These are phyloP conservation scores for Leptosphaerulina australis DNA, from an alignment of 2,329 filamentous ascomycete species.

Conservation along the genomic window DNA sequence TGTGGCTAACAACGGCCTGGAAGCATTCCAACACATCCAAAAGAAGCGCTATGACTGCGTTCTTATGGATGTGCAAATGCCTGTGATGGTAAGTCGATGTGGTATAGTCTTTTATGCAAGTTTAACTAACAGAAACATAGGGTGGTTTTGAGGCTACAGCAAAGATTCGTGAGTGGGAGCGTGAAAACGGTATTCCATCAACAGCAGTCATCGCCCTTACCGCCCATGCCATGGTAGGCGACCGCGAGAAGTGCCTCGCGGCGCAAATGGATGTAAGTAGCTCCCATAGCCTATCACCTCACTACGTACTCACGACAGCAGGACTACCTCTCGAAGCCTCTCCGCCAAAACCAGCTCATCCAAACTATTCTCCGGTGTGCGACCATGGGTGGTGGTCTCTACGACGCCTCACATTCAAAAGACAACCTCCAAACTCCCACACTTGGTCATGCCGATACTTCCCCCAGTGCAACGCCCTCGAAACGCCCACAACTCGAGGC, in stretches of 20 bases:
- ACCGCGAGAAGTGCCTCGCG: conserved; percentile 96
- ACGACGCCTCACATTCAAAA: conserved; percentile 66
- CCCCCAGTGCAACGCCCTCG: conserved; percentile 13
- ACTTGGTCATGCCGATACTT: conserved; percentile 25
- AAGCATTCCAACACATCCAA: conserved; percentile 91
- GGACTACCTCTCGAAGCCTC: conserved; percentile 94
- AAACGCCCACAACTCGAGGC: conserved; percentile 61
- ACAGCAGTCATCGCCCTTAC: conserved; percentile 97
- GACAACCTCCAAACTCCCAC: conserved; percentile 38
- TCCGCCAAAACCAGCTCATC: conserved; percentile 96
- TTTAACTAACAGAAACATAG: conserved; percentile 55
- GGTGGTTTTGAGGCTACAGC: conserved; percentile 96
- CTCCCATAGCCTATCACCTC: too few species aligned
- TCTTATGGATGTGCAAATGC: conserved; percentile 99
- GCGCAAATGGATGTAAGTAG: conserved; percentile 83
- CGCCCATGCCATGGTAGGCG: conserved; percentile 97
- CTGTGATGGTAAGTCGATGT: conserved; percentile 77
- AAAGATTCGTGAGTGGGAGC: conserved; percentile 95
- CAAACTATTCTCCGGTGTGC: conserved; percentile 97
- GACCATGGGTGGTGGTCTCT: conserved; percentile 81
- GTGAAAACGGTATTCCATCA: conserved; percentile 75
- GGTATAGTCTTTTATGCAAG: background rate
- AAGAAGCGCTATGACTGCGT: conserved; percentile 94
- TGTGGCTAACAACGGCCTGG: conserved; percentile 92
- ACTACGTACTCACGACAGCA: conserved; percentile 28